Evolutionary conservation across 768 basidiomycete species (phyloP).

Genomic region (Psilocybe azurescens): DNA sequence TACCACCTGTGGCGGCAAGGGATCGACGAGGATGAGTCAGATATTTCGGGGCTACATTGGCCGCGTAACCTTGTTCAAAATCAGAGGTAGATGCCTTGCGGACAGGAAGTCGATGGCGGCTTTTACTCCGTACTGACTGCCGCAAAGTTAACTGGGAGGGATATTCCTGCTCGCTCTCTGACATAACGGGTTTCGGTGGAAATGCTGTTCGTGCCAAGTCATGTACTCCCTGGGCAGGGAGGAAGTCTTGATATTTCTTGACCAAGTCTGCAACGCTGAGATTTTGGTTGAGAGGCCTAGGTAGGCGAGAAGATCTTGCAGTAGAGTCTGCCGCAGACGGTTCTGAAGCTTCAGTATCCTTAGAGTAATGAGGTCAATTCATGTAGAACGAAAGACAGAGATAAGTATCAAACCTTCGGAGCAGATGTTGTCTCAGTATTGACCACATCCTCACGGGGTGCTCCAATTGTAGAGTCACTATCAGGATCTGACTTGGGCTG

Average conservation of each 20-base stretch:
- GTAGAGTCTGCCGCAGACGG: slow-evolving; percentile 29
- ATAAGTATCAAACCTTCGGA: slow-evolving; percentile 29
- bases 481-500: slow-evolving; percentile 64
- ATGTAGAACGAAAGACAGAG: slow-evolving; percentile 1
- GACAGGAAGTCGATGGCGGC: slow-evolving; percentile 52
- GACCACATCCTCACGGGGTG: slow-evolving; percentile 32
- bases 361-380: not conserved
- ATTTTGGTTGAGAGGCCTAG: slow-evolving; percentile 59
- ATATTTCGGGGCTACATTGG: slow-evolving; percentile 86
- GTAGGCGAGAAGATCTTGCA: slow-evolving; percentile 60
- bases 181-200: slow-evolving; percentile 60
- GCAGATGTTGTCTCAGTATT: slow-evolving; percentile 17
- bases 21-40: slow-evolving; percentile 59
- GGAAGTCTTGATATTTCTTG: slow-evolving; percentile 77
- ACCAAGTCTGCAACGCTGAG: slow-evolving; percentile 86
- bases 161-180: slow-evolving; percentile 85
- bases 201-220: slow-evolving; percentile 76
- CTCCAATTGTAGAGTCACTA: slow-evolving; percentile 87
- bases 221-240: slow-evolving; percentile 74
- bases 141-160: slow-evolving; percentile 34
- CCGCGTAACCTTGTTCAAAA: slow-evolving; percentile 91
- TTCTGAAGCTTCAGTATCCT: slow-evolving; percentile 18
- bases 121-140: slow-evolving; percentile 51
- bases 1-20: slow-evolving; percentile 37
- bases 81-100: slow-evolving; percentile 77